Base-by-base conservation (phyloP, 1,284 basidiomycete genomes). In the Ceratobasidium sp. region DNA sequence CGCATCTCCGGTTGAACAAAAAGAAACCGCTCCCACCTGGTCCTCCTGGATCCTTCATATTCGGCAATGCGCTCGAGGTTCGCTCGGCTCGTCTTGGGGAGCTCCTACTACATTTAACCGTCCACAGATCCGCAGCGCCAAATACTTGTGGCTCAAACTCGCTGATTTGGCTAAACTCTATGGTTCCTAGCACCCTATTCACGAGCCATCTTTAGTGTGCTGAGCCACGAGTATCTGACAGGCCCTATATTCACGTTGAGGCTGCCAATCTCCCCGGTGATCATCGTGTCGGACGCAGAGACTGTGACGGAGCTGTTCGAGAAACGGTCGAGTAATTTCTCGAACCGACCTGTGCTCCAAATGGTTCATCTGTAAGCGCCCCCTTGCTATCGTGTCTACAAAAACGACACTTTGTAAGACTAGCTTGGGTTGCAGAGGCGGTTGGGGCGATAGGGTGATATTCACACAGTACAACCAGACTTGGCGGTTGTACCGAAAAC, bases 401-500 rank as follows among this genome's bases (percentile, higher is more conserved):
- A n/a, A n/a, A n/a, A n/a, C n/a, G n/a, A n/a, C n/a, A n/a, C n/a
- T n/a, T n/a, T n/a, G n/a, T n/a, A n/a, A n/a, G n/a, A n/a, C n/a
- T n/a, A n/a, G n/a, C n/a, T n/a, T n/a, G n/a, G n/a, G n/a, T 3
- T 49, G 22, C 27, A 62, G 59, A 22, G 22, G 7, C 1, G 59
- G 59, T 19, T 62, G 59, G 59, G 37, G 16, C 2, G 59, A 62
- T 27, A 62, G 59, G 1, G n/a, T 62, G 1, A 1, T 62, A 14
- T 62, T 62, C 14, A 62, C 59, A 24, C 29, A 41, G 16, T 46
- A 62, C n/a, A 62, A 62, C 39, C 59, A 62, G 31, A n/a, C 34
- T 34, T n/a, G n/a, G 7, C 59, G 59, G 22, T 0, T n/a, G 24
- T 62, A 62, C 37, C 39, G 59, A 3, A 62, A 62, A n/a, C n/a